phyloP scores from a whole-genome alignment of 148 eudicot species.

The Rhododendron simsii region DNA sequence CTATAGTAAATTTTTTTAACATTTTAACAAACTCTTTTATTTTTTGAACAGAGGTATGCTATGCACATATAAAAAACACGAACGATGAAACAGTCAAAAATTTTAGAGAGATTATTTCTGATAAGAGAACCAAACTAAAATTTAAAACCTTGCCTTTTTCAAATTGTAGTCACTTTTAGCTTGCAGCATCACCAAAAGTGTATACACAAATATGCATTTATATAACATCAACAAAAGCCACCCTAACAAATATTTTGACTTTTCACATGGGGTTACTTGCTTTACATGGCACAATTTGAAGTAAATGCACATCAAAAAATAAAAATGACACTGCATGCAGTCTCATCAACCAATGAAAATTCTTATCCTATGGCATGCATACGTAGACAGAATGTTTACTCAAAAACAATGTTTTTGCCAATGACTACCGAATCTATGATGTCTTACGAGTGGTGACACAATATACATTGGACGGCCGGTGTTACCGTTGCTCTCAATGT shows the following conservation, averaged over 20 bases:
- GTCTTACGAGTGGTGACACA: not conserved
- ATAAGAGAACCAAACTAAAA: too few relatives aligned
- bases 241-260: not conserved
- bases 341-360: not conserved
- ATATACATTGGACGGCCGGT: not conserved
- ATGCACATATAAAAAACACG: too few relatives aligned
- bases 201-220: not conserved
- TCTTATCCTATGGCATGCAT: not conserved
- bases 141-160: not conserved
- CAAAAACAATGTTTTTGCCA: not conserved
- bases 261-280: not conserved
- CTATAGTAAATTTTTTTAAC: too few relatives aligned
- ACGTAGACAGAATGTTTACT: not conserved
- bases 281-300: not conserved
- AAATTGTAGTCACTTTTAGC: not conserved
- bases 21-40: too few relatives aligned
- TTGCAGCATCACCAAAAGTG: not conserved
- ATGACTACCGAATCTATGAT: not conserved
- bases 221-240: not conserved
- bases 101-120: too few relatives aligned
- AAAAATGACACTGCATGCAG: not conserved
- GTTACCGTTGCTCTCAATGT: not conserved
- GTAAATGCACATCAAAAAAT: not conserved
- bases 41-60: too few relatives aligned
- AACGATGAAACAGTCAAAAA: too few relatives aligned